A percentile compares a stretch with the other conserved stretches of the same genome.
Conservation (phyloP, 768 basidiomycete species). For the Mycena belliarum region DNA sequence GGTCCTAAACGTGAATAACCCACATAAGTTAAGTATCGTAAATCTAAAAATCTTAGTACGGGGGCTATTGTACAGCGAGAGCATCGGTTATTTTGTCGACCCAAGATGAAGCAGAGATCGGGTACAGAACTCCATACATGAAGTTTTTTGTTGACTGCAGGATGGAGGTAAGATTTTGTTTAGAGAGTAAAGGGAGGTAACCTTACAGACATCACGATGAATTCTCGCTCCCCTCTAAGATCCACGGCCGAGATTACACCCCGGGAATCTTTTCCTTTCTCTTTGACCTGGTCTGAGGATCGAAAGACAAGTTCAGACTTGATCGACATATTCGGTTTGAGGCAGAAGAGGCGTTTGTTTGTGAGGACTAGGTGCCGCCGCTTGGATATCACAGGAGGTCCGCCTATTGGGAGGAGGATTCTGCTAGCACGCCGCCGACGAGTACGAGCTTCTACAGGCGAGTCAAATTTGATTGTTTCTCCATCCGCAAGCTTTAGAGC, state of each 20-base stretch:
- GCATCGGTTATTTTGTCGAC: slow-evolving; percentile 9
- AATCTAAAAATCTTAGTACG: slow-evolving; percentile 1
- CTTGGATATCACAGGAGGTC: slow-evolving; percentile 51
- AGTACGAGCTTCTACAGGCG: slow-evolving; percentile 54
- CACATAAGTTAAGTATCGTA: neutral
- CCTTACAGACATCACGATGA: slow-evolving; percentile 62
- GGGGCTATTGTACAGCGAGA: slow-evolving; percentile 14
- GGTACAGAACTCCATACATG: slow-evolving; percentile 42
- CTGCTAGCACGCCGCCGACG: slow-evolving; percentile 59
- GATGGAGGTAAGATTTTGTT: neutral
- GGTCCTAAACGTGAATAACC: slow-evolving; percentile 15
- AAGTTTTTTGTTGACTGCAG: slow-evolving; percentile 37
- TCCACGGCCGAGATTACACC: slow-evolving; percentile 48
- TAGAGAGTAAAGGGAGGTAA: neutral
- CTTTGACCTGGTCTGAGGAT: slow-evolving; percentile 38
- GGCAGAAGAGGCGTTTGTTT: slow-evolving; percentile 53
- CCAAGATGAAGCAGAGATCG: slow-evolving; percentile 22
- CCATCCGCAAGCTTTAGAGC: slow-evolving; percentile 40
- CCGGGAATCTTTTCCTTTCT: slow-evolving; percentile 49
- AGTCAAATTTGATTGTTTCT: slow-evolving; percentile 52
- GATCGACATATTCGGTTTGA: slow-evolving; percentile 51
- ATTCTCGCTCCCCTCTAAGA: slow-evolving; percentile 56
- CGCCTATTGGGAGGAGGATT: slow-evolving; percentile 47
- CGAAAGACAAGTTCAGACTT: slow-evolving; percentile 55
- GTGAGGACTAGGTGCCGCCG: slow-evolving; percentile 59